A percentile compares a stretch with the other conserved stretches of the same genome.
These are phyloP conservation scores for Scleromitrula shiraiana DNA, from an alignment of 2,329 filamentous ascomycete genomes.

Conservation along the genomic window DNA sequence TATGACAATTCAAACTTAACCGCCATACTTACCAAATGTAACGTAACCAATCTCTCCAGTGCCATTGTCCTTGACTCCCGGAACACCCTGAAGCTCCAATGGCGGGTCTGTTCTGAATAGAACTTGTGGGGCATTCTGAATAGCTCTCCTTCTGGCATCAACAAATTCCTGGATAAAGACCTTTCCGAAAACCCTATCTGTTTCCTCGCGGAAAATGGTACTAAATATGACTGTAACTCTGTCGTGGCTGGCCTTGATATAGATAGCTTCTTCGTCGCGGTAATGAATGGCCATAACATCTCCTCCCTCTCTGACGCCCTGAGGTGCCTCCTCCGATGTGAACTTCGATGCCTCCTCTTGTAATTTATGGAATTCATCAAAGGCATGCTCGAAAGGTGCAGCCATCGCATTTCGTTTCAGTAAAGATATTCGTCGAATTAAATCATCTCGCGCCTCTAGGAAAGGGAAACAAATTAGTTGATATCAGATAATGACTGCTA, in stretches of 20 bases:
- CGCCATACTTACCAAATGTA: conserved; percentile 67
- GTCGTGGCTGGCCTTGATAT: conserved; percentile 95
- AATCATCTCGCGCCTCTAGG: conserved; percentile 76
- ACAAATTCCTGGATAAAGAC: conserved; percentile 99
- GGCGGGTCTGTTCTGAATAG: conserved; percentile 93
- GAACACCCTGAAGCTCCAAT: conserved; percentile 79
- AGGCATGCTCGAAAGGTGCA: conserved; percentile 94
- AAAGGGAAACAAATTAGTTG: conserved; percentile 8
- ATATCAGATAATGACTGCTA: background rate
- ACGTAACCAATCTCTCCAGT: conserved; percentile 92
- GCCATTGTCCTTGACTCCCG: conserved; percentile 67
- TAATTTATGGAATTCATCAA: conserved; percentile 81
- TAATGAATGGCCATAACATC: conserved; percentile 96
- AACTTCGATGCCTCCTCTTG: conserved; percentile 86
- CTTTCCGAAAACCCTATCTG: conserved; percentile 93
- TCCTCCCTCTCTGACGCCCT: conserved; percentile 81
- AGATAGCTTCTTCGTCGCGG: conserved; percentile 97
- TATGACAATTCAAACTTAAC: background rate
- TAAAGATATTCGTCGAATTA: conserved; percentile 80
- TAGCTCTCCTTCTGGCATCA: conserved; percentile 85
- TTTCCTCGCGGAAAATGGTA: conserved; percentile 96
- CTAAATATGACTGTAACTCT: conserved; percentile 98
- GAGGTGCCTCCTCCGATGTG: conserved; percentile 86
- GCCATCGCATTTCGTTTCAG: conserved; percentile 99
- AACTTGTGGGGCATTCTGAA: conserved; percentile 97